These are phyloP conservation scores for Citrus glauca DNA, from an alignment of 345 rosid species.

Conservation along the genomic window DNA sequence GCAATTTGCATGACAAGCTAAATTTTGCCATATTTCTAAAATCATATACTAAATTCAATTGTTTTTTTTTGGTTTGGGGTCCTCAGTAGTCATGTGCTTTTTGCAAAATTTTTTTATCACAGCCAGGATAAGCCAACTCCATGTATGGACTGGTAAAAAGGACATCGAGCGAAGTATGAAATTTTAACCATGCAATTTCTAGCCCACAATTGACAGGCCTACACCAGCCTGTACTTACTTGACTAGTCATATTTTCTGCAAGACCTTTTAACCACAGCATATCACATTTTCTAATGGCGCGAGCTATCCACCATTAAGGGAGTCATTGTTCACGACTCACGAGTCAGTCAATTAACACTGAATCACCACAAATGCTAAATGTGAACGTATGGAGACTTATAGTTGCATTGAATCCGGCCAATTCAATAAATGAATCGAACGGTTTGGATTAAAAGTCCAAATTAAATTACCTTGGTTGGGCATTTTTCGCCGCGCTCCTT, in stretches of 20 bases:
- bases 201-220: slow-evolving; percentile 15
- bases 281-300: background rate
- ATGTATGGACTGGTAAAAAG: slow-evolving; percentile 16
- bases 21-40: no score
- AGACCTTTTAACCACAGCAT: slow-evolving; percentile 32
- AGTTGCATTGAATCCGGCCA: background rate
- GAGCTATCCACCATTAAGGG: background rate
- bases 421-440: background rate
- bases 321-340: background rate
- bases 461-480: slow-evolving; percentile 73
- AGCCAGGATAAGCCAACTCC: slow-evolving; percentile 27
- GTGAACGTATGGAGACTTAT: background rate
- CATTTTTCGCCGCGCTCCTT: slow-evolving; percentile 97
- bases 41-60: no score
- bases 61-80: no score
- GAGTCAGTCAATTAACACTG: background rate
- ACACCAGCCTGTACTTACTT: slow-evolving; percentile 9
- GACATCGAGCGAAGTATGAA: slow-evolving; percentile 1
- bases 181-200: slow-evolving; percentile 15
- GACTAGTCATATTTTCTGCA: slow-evolving; percentile 34
- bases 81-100: no score
- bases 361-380: background rate
- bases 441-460: background rate
- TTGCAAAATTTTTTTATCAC: background rate
- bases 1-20: background rate